phyloP scores from a whole-genome alignment of 306 rosid species.

The Lupinus albus region DNA sequence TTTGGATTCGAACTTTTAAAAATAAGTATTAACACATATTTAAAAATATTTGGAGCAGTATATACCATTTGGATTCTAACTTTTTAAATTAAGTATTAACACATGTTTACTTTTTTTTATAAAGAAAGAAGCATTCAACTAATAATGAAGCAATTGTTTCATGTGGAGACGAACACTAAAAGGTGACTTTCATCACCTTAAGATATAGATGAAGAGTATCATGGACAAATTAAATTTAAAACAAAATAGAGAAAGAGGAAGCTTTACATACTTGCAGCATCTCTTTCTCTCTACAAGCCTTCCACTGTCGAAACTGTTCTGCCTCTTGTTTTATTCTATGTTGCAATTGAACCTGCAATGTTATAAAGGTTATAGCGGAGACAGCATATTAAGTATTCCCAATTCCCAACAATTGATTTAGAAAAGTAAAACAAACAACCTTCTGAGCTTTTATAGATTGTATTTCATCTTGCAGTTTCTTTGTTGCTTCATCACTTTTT shows the following conservation, averaged over 20 bases:
- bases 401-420: slow-evolving; percentile 14
- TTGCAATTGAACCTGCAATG: slow-evolving; percentile 81
- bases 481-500: slow-evolving; percentile 94
- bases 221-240: not conserved
- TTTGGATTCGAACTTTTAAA: slow-evolving; percentile 24
- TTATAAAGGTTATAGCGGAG: slow-evolving; percentile 23
- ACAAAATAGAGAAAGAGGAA: not conserved
- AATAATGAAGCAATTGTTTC: slow-evolving; percentile 19
- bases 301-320: slow-evolving; percentile 98
- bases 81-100: slow-evolving; percentile 22
- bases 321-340: slow-evolving; percentile 96
- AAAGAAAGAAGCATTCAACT: slow-evolving; percentile 6
- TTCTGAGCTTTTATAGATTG: slow-evolving; percentile 94
- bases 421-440: slow-evolving; percentile 55
- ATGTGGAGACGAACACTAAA: slow-evolving; percentile 8
- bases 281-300: slow-evolving; percentile 95
- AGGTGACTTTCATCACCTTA: slow-evolving; percentile 1
- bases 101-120: not conserved
- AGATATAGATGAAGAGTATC: slow-evolving; percentile 24
- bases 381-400: slow-evolving; percentile 3
- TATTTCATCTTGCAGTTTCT: slow-evolving; percentile 94
- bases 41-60: slow-evolving; percentile 10
- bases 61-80: slow-evolving; percentile 8
- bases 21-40: slow-evolving; percentile 8
- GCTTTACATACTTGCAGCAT: slow-evolving; percentile 70